Base-by-base conservation (phyloP, 75 land plant species). In the Pinus tabuliformis region DNA sequence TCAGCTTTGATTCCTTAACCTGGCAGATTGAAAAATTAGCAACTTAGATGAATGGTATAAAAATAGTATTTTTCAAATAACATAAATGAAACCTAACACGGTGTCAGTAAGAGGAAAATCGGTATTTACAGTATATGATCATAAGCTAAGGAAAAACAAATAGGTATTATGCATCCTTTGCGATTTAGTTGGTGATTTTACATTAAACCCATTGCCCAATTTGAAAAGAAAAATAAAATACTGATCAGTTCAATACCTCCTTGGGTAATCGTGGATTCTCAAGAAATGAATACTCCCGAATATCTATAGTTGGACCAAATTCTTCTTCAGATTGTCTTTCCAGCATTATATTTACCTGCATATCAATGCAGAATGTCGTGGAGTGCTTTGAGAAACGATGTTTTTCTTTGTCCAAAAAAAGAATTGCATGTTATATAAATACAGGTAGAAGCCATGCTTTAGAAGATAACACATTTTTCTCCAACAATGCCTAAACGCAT, bases 251-350 rank as follows among this genome's bases (percentile, higher is more conserved):
- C n/a, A 36, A 49, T 49, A 97, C 99, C 88, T 86, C 72, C 39
- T 77, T 77, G 30, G 95, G 89, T 54, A 97, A 7, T 17, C 74
- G 73, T 76, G 95, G 93, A 80, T 97, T 97, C 26, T 91, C 84
- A 18, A 97, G 74, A 79, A 97, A 97, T 18, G 98, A 89, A 77
- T 97, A 92, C 75, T 97, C 99, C 62, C 95, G 90, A 77, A 97
- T 80, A 72, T 83, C 70, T n/a, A 97, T 92, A 7, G 42, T 58
- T 14, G 93, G 99, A 22, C 99, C 99, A 81, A 83, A 95, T 77
- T 86, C 93, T 21, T 77, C 71, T 60, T 77, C 91, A 73, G 86
- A 79, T 1, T 86, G 70, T n/a, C 78, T 78, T 58, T 85, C 78
- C 73, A 95, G 58, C 99, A 97, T 97, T 16, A 85, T 78, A 81